These are phyloP conservation scores for Lachnellula arida DNA, from an alignment of 2,329 filamentous ascomycete genomes.

Conservation along the genomic window DNA sequence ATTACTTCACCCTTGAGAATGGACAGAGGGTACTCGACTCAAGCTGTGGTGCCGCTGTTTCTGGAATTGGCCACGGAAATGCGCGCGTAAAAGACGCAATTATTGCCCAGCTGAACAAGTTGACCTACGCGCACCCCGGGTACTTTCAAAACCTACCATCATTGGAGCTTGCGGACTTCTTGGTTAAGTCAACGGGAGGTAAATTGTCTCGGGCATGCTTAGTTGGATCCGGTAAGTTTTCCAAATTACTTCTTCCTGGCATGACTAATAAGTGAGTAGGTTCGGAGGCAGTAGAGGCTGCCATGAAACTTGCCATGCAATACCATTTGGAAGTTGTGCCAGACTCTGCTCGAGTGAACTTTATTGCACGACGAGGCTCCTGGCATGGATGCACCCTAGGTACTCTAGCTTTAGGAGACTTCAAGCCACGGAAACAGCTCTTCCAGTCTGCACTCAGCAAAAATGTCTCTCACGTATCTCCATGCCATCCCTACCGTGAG, in stretches of 20 bases:
- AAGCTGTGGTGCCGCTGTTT: slow-evolving; percentile 67
- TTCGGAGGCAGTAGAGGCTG: slow-evolving; percentile 7
- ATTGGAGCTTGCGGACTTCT: slow-evolving; percentile 1
- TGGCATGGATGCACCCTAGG: slow-evolving; percentile 66
- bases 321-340: slow-evolving; percentile 34
- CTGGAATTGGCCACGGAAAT: slow-evolving; percentile 62
- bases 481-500: slow-evolving; percentile 58
- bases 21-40: slow-evolving; percentile 62
- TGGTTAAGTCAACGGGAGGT: slow-evolving; percentile 2
- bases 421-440: slow-evolving; percentile 47
- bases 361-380: slow-evolving; percentile 54
- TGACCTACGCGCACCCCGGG: slow-evolving; percentile 4
- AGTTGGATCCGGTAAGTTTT: slow-evolving; percentile 1
- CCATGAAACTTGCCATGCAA: slow-evolving; percentile 47
- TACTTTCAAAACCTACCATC: neutral
- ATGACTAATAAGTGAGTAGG: neutral
- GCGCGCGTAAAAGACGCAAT: slow-evolving; percentile 52
- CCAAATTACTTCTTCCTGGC: neutral
- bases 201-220: neutral
- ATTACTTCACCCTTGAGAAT: slow-evolving; percentile 7
- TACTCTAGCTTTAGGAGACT: slow-evolving; percentile 50
- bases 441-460: slow-evolving; percentile 50
- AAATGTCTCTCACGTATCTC: slow-evolving; percentile 49
- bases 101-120: slow-evolving; percentile 25
- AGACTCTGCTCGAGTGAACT: slow-evolving; percentile 37